Conservation (phyloP, 805 yeast species). For the Kuraishia hungarica region DNA sequence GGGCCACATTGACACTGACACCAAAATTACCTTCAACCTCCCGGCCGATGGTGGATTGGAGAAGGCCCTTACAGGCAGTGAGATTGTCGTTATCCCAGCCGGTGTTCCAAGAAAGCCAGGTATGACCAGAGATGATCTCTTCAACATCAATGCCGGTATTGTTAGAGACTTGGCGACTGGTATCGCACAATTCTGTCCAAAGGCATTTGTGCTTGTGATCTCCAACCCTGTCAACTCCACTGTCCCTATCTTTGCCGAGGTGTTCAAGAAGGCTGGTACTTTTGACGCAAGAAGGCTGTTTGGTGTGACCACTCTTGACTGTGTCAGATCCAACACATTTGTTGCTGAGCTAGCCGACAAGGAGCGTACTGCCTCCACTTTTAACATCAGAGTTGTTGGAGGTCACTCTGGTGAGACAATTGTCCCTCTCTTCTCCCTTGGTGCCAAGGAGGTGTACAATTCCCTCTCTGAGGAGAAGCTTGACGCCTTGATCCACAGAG, state of each 20-base stretch:
- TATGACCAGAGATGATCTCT: conserved; percentile 56
- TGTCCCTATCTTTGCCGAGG: conserved; percentile 82
- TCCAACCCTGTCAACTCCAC: conserved; percentile 94
- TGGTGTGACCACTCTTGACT: conserved; percentile 86
- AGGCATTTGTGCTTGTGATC: conserved; percentile 72
- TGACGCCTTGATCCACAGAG: conserved; percentile 68
- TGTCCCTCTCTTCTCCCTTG: conserved; percentile 66
- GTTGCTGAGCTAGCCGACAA: conserved; percentile 44
- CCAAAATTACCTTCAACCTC: conserved; percentile 31
- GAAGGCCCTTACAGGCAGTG: conserved; percentile 33
- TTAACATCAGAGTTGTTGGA: conserved; percentile 71
- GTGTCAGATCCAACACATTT: conserved; percentile 82
- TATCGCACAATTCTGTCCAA: conserved; percentile 62
- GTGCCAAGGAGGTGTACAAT: conserved; percentile 19
- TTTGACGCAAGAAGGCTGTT: conserved; percentile 67
- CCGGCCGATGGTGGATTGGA: conserved; percentile 28
- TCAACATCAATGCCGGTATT: conserved; percentile 57
- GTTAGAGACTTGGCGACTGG: conserved; percentile 67
- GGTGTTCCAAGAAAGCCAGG: conserved; percentile 62
- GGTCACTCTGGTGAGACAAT: conserved; percentile 96
- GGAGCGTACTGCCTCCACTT: conserved; percentile 36
- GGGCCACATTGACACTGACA: conserved; percentile 42
- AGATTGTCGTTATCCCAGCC: conserved; percentile 49
- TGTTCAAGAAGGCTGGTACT: conserved; percentile 57
- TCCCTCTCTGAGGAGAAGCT: conserved; percentile 25